Evolutionary conservation across 768 basidiomycete genomes (phyloP), one percentile per base, ranked within the genome.

Genomic region (Tylopilus plumbeoviolaceoides): DNA sequence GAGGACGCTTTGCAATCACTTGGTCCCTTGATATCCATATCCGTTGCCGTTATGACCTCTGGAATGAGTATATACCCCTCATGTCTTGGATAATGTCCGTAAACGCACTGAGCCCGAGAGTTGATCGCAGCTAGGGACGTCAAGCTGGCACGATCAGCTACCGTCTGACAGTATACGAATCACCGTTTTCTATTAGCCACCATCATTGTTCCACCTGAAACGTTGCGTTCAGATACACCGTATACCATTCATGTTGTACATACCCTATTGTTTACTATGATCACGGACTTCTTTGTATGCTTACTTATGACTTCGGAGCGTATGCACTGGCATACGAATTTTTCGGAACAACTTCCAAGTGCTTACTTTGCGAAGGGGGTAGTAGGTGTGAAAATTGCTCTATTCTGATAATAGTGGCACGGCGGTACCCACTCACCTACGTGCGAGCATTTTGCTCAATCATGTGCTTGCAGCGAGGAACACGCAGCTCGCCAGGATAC

Each of bases 161-260:
- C 38, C 38, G 9, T 1, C 7, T 38, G n/a, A 38, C n/a, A n/a
- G 38, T 17, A 36, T n/a, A 6, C 36, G 36, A 36, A 1, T 36
- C 45, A 25, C 33, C 5, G 23, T 30, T 30, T 33, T n/a, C 33
- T n/a, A 36, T 44, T 14, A 27, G 20, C 25, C 38, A 18, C 7
- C 28, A 27, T 38, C 28, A 23, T 38, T 42, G 25, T 18, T 38
- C n/a, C n/a, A 20, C 21, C 44, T 44, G 42, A 33, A 39, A 40
- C 14, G 10, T 2, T 25, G 9, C 33, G 2, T 30, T 50, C 51
- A 51, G 49, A 43, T 49, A 59, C 50, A 53, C 51, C 61, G 10
- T 38, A 38, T 38, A 38, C 38, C 38, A 60, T 50, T 40, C 45
- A 38, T 30, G 28, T 48, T 63, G 50, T 63, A 62, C 52, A 62